Conservation (phyloP, 2,329 filamentous ascomycete species). For the Diaporthe ampelina region DNA sequence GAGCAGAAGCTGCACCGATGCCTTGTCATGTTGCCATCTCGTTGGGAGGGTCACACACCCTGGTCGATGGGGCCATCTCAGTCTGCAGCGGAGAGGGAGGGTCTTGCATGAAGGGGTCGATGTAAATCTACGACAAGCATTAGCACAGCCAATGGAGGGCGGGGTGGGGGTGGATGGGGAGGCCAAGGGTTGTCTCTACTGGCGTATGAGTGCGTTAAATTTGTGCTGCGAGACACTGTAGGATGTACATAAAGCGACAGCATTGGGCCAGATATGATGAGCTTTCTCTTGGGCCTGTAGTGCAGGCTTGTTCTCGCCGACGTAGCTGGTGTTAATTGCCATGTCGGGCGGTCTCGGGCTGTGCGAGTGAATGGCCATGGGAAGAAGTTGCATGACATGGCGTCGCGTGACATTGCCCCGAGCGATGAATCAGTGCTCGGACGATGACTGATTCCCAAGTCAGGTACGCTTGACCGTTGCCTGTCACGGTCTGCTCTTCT, state of each 20-base stretch:
- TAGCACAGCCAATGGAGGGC: slow-evolving; percentile 31
- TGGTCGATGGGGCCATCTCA: slow-evolving; percentile 36
- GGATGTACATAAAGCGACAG: background rate
- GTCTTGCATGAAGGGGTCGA: slow-evolving; percentile 35
- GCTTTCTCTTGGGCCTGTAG: too few species aligned
- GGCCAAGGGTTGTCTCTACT: background rate
- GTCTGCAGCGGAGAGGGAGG: slow-evolving; percentile 32
- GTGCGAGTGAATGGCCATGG: background rate
- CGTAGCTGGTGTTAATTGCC: slow-evolving; percentile 31
- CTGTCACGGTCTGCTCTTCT: background rate
- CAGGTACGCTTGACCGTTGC: slow-evolving; percentile 13
- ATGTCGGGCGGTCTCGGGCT: slow-evolving; percentile 23
- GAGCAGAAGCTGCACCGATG: slow-evolving; percentile 35
- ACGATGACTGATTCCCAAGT: background rate
- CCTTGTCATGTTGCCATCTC: slow-evolving; percentile 3
- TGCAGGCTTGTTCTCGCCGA: background rate
- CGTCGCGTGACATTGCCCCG: slow-evolving; percentile 34
- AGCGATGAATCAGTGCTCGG: slow-evolving; percentile 27
- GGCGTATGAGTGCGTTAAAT: background rate
- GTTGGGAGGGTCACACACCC: slow-evolving; percentile 31
- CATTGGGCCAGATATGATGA: background rate
- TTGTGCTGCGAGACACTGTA: background rate
- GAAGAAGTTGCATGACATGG: slow-evolving; percentile 35
- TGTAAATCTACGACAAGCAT: slow-evolving; percentile 37
- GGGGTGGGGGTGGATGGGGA: slow-evolving; percentile 15